These are phyloP conservation scores for Lachancea sp. DNA, from an alignment of 805 yeast species.

Conservation along the genomic window DNA sequence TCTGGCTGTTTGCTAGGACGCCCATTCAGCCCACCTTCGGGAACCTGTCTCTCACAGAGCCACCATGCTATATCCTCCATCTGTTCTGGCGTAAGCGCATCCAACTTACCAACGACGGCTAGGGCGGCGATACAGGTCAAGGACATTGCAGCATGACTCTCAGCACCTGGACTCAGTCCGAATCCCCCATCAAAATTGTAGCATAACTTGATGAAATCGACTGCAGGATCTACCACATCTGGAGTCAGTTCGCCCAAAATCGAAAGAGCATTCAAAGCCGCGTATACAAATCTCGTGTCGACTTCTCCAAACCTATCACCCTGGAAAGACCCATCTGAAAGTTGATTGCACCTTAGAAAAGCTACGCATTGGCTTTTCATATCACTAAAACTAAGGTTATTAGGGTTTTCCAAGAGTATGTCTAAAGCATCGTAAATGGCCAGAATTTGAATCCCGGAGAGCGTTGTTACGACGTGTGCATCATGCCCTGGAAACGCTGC, in stretches of 20 bases:
- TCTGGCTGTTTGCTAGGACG: constrained; percentile 94
- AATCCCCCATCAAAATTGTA: constrained; percentile 94
- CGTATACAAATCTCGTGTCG: constrained; percentile 86
- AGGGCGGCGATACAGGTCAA: constrained; percentile 81
- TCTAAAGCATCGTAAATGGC: constrained; percentile 58
- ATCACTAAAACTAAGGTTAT: background rate
- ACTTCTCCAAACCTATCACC: constrained; percentile 92
- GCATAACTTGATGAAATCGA: constrained; percentile 58
- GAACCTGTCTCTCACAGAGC: constrained; percentile 85
- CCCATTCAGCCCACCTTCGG: constrained; percentile 88
- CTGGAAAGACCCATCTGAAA: constrained; percentile 62
- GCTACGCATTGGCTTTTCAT: constrained; percentile 27
- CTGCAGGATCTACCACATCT: constrained; percentile 56
- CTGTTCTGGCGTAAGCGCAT: constrained; percentile 36
- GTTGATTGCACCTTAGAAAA: constrained; percentile 35
- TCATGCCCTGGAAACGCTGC: constrained; percentile 89
- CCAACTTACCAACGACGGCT: constrained; percentile 57
- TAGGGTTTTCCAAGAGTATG: constrained; percentile 18
- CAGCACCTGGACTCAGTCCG: constrained; percentile 92
- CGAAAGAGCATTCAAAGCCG: constrained; percentile 67
- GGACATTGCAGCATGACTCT: constrained; percentile 88
- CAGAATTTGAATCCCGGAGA: constrained; percentile 80
- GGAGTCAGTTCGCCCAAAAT: constrained; percentile 57
- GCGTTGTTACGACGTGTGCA: constrained; percentile 75
- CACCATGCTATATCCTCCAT: constrained; percentile 62